Evolutionary conservation across 73 alveolate species (phyloP), one percentile per base, ranked within the genome.

Genomic region (Paramecium pentaurelia): DNA sequence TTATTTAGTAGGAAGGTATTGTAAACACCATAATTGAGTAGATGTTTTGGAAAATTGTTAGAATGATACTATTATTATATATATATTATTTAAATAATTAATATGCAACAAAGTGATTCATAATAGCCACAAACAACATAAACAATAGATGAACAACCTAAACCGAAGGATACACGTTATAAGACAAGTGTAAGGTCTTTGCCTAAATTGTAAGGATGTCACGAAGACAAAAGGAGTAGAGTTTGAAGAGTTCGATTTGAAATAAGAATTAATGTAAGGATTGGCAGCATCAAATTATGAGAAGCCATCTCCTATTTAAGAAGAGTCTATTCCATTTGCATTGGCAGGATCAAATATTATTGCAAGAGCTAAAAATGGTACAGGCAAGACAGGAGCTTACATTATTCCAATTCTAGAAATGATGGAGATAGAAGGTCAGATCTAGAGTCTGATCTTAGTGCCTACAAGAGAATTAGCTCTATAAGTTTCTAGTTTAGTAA

Each of bases 391-490:
- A 18, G 99, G 97, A 60, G 97, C 99, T 16, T 98, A 95, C 92
- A 96, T 96, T 10, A 97, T 97, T 68, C 98, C 99, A 22, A 93
- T 96, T 58, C 93, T 98, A 40, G 97, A 97, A 94, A 85, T 91
- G 93, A 59, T 98, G 5, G 98, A 97, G 51, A 45, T 95, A n/a
- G 86, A 95, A 83, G 93, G 94, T 45, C 73, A 94, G 58, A 92
- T 97, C 11, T 96, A 97, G 88, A 96, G 96, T 58, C 92, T 98
- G 34, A 95, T 97, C 36, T 94, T 98, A 27, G 99, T 96, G 12
- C 99, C 99, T 36, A 97, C 99, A 8, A 96, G 99, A 93, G 99
- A 98, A 88, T 95, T 98, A 71, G 99, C 99, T 6, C 77, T 96
- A 58, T 98, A 98, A 95, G 98, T 97, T 22, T 95, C 97, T 12